These are phyloP conservation scores for Rosa persica DNA, from an alignment of 306 rosid species.

Conservation along the genomic window DNA sequence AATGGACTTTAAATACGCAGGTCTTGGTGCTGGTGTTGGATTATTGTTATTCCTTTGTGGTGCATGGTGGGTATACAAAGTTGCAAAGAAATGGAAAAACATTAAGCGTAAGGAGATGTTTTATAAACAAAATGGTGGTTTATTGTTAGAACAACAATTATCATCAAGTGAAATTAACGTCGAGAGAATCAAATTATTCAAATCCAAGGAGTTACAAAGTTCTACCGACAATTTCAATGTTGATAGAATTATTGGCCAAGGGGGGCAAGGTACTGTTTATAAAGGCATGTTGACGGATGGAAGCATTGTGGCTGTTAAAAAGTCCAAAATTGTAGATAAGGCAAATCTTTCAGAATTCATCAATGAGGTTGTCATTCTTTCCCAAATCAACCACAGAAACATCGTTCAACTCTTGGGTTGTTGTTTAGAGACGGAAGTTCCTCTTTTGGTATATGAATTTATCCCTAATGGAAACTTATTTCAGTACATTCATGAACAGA, in stretches of 20 bases:
- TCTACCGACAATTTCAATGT: constrained; percentile 7
- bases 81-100: constrained; percentile 9
- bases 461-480: neutral
- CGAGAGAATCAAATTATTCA: constrained; percentile 3
- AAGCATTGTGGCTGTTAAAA: constrained; percentile 26
- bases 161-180: neutral
- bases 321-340: constrained; percentile 7
- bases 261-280: constrained; percentile 13
- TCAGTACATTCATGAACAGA: neutral
- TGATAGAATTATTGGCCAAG: constrained; percentile 26
- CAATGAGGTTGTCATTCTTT: constrained; percentile 5
- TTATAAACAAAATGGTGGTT: constrained; percentile 20
- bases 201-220: constrained; percentile 11
- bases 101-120: constrained; percentile 7
- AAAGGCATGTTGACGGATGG: constrained; percentile 27
- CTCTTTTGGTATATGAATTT: constrained; percentile 5
- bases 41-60: neutral
- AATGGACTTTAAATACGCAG: neutral
- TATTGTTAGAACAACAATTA: neutral
- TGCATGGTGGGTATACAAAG: constrained; percentile 7
- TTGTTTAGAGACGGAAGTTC: constrained; percentile 17
- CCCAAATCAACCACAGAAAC: neutral
- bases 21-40: constrained; percentile 1
- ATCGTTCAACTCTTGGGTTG: neutral
- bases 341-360: neutral